phyloP scores from a whole-genome alignment of 2,329 filamentous ascomycete genomes.

The Gliomastix tumulicola region DNA sequence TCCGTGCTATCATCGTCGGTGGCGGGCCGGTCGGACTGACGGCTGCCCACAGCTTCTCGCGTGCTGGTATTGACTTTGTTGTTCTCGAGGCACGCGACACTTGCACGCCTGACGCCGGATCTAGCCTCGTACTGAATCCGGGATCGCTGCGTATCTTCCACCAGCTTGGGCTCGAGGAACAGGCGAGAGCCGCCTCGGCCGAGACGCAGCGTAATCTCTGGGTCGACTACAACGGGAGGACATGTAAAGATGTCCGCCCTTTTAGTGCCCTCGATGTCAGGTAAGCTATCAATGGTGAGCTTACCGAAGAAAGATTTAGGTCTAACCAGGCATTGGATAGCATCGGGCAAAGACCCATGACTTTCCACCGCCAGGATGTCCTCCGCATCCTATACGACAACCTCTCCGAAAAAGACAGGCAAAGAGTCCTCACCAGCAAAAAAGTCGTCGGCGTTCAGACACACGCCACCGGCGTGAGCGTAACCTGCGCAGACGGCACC shows the following conservation, averaged over 20 bases:
- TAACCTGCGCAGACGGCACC: conserved; percentile 3
- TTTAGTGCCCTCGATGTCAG: conserved; percentile 2
- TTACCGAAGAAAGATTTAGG: background rate
- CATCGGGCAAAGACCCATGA: background rate
- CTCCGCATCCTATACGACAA: conserved; percentile 1
- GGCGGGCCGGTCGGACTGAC: conserved; percentile 19
- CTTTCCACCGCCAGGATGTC: conserved; percentile 3
- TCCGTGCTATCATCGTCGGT: conserved; percentile 19
- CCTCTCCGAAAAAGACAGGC: background rate
- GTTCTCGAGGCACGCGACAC: conserved; percentile 16
- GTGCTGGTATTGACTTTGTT: conserved; percentile 20
- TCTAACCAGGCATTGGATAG: background rate
- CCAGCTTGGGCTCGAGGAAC: conserved; percentile 3
- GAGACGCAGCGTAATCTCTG: conserved; percentile 1
- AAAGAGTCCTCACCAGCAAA: background rate
- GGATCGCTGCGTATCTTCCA: conserved; percentile 3
- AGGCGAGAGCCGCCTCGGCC: conserved; percentile 2
- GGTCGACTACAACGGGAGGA: conserved; percentile 1
- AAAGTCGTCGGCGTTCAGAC: conserved; percentile 1
- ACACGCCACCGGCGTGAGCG: conserved; percentile 1
- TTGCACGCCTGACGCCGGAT: conserved; percentile 11
- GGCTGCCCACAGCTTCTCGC: conserved; percentile 18
- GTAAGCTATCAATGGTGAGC: background rate
- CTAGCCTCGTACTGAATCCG: conserved; percentile 5
- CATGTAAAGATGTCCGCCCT: conserved; percentile 2